These are phyloP conservation scores for Russula earlei DNA, from an alignment of 768 basidiomycete species.

Conservation along the genomic window DNA sequence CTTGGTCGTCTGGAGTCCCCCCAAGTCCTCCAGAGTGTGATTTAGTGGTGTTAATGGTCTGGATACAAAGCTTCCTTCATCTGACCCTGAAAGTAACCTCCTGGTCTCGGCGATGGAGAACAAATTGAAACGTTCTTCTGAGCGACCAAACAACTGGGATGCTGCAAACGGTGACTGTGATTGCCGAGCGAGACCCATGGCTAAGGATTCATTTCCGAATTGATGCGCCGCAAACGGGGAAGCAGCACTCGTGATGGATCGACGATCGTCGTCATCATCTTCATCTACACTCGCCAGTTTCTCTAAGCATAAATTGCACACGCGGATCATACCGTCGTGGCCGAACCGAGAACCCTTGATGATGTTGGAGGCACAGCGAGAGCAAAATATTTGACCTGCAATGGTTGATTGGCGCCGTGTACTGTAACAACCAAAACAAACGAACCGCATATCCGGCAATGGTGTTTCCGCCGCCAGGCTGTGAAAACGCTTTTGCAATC, in stretches of 20 bases:
- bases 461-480: constrained; percentile 91
- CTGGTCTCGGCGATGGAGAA: constrained; percentile 78
- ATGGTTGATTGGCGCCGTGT: background rate
- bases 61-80: constrained; percentile 43
- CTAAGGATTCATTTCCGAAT: constrained; percentile 40
- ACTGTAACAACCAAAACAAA: constrained; percentile 1
- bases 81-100: constrained; percentile 43
- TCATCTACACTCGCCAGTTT: constrained; percentile 82
- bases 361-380: constrained; percentile 91
- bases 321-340: constrained; percentile 88
- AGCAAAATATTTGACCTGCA: constrained; percentile 95
- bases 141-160: constrained; percentile 71
- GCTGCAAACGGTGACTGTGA: constrained; percentile 85
- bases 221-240: constrained; percentile 75
- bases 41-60: constrained; percentile 44
- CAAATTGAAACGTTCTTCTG: constrained; percentile 69
- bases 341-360: constrained; percentile 92
- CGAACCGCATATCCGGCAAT: constrained; percentile 93
- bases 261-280: constrained; percentile 83
- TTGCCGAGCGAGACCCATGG: constrained; percentile 36
- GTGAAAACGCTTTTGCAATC: constrained; percentile 94
- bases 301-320: constrained; percentile 92
- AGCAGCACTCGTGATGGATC: constrained; percentile 67
- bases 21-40: constrained; percentile 34
- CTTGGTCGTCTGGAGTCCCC: constrained; percentile 33